These are phyloP conservation scores for Botryotinia convoluta DNA, from an alignment of 2,329 filamentous ascomycete genomes.

Conservation along the genomic window DNA sequence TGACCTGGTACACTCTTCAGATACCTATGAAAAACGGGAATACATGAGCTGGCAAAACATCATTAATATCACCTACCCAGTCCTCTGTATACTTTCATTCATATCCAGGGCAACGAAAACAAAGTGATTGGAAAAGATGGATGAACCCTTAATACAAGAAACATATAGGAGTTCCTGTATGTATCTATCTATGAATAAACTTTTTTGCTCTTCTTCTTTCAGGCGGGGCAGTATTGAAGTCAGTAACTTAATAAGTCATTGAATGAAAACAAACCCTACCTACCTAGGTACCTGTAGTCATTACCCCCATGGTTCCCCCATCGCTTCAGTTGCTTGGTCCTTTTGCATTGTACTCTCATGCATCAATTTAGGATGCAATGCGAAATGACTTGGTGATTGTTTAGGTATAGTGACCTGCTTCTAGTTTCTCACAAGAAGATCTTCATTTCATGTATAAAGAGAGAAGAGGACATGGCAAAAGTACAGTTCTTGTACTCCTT, in stretches of 20 bases:
- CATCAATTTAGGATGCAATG: slow-evolving; percentile 9
- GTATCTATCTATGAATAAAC: not conserved
- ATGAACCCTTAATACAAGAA: not conserved
- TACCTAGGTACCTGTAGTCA: not conserved
- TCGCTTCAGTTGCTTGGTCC: slow-evolving; percentile 1
- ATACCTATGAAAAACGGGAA: not conserved
- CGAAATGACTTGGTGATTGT: not conserved
- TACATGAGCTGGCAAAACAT: slow-evolving; percentile 12
- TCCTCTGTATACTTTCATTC: not conserved
- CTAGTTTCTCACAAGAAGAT: not conserved
- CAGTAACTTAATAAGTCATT: not conserved
- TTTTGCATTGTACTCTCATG: slow-evolving; percentile 8
- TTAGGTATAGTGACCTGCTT: not conserved
- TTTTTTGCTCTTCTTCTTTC: not conserved
- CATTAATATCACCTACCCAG: not conserved
- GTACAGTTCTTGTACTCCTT: not conserved
- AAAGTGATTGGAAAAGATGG: not conserved
- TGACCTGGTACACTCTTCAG: not conserved
- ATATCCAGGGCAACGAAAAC: not conserved
- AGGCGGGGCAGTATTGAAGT: not conserved
- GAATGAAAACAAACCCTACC: not conserved
- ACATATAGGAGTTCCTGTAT: not conserved
- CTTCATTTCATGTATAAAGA: not conserved
- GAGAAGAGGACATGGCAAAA: not conserved
- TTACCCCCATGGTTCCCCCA: not conserved